Evolutionary conservation across 306 rosid species (phyloP).

Genomic region (Dryas alaskensis): DNA sequence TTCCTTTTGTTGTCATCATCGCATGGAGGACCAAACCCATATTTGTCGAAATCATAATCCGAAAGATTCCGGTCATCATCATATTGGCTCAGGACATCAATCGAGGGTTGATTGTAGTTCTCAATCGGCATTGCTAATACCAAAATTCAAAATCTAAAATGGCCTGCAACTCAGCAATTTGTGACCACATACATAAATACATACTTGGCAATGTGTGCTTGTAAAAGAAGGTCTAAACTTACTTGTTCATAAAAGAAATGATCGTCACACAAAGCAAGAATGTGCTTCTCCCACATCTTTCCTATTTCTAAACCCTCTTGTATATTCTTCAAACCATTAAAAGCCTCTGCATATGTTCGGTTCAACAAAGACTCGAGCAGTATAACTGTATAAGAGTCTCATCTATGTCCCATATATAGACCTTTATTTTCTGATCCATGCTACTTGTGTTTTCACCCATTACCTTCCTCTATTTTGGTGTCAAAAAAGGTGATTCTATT

Average conservation of each 20-base stretch:
- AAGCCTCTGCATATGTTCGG: constrained; percentile 66
- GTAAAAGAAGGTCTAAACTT: constrained; percentile 29
- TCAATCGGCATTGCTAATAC: constrained; percentile 65
- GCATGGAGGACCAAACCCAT: too few relatives aligned
- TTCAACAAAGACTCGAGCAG: constrained; percentile 81
- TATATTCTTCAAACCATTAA: constrained; percentile 61
- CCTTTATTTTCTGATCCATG: constrained; percentile 46
- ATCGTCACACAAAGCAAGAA: constrained; percentile 72
- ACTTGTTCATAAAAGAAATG: constrained; percentile 85
- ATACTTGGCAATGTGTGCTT: not conserved
- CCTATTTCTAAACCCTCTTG: constrained; percentile 76
- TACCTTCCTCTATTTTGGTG: constrained; percentile 6
- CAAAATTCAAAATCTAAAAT: not conserved
- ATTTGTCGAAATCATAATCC: constrained; percentile 67
- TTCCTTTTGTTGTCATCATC: constrained; percentile 69
- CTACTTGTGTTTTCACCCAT: constrained; percentile 47
- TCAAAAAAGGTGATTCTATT: not conserved
- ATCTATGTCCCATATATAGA: constrained; percentile 91
- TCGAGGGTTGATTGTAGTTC: constrained; percentile 67
- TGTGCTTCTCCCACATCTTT: constrained; percentile 79
- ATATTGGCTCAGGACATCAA: constrained; percentile 49
- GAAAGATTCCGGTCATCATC: constrained; percentile 86
- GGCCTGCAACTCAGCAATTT: not conserved
- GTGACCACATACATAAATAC: not conserved
- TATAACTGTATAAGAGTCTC: constrained; percentile 84